Percentiles rank a stretch among this genome's conserved stretches.
Evolutionary conservation across 2,329 filamentous ascomycete genomes (phyloP).

Genomic region (Lachnellula occidentalis): DNA sequence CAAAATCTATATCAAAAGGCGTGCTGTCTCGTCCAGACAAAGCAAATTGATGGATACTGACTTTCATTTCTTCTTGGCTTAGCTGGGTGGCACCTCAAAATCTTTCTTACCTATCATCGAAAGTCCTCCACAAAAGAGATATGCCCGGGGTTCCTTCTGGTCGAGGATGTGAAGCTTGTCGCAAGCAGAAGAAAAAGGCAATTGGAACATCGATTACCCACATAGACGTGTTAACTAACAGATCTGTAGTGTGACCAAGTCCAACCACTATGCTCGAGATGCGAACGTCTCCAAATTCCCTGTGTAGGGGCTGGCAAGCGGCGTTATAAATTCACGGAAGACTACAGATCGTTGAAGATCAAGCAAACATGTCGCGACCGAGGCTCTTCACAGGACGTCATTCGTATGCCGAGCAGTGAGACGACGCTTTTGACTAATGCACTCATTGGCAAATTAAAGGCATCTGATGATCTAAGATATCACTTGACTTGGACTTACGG

Average conservation of each 20-base stretch:
- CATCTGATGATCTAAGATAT: neutral
- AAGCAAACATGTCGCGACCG: neutral
- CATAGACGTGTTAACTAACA: neutral
- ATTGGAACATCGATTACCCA: neutral
- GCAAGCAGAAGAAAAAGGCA: slow-evolving; percentile 7
- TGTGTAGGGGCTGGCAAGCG: neutral
- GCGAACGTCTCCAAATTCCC: neutral
- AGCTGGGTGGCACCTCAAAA: no score
- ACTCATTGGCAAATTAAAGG: neutral
- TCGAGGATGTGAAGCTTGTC: slow-evolving; percentile 4
- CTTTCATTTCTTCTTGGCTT: no score
- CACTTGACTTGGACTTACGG: slow-evolving; percentile 1
- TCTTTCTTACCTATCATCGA: no score
- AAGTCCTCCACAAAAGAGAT: no score
- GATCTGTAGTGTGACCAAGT: neutral
- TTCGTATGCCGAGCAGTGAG: neutral
- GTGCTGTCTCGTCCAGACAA: no score
- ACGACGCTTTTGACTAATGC: neutral
- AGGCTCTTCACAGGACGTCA: neutral
- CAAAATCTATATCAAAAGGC: no score
- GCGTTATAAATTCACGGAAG: slow-evolving; percentile 2
- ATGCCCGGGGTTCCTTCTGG: slow-evolving; percentile 4
- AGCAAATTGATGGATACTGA: no score
- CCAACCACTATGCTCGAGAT: neutral
- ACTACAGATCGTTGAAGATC: neutral